Conservation (phyloP, 768 basidiomycete species). For the Fistulinella prunicolor region DNA sequence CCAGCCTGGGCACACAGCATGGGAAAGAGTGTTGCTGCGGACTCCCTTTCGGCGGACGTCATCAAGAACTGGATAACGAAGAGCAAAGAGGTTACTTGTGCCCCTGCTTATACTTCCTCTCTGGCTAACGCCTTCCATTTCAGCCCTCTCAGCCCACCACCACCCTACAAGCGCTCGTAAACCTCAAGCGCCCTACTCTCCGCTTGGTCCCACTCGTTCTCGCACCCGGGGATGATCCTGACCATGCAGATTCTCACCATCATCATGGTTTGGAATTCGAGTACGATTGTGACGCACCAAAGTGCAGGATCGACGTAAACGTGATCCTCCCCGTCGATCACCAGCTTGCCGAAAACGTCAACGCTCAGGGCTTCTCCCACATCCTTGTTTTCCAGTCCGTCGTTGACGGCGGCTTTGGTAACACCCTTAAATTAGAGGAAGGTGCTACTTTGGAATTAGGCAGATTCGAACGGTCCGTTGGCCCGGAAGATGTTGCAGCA, state of each 20-base stretch:
- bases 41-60: slow-evolving; percentile 77
- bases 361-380: slow-evolving; percentile 27
- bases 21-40: slow-evolving; percentile 62
- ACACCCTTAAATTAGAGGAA: slow-evolving; percentile 67
- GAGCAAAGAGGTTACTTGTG: slow-evolving; percentile 67
- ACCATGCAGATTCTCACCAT: slow-evolving; percentile 48
- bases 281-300: slow-evolving; percentile 88
- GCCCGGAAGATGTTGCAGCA: slow-evolving; percentile 1
- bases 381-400: slow-evolving; percentile 44
- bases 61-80: slow-evolving; percentile 84
- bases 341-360: slow-evolving; percentile 46
- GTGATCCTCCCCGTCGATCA: slow-evolving; percentile 68
- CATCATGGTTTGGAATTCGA: slow-evolving; percentile 86
- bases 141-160: slow-evolving; percentile 84
- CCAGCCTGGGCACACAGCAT: slow-evolving; percentile 67
- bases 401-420: slow-evolving; percentile 82
- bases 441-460: slow-evolving; percentile 79
- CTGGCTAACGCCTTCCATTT: slow-evolving; percentile 3
- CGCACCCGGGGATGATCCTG: slow-evolving; percentile 44
- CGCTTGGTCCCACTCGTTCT: slow-evolving; percentile 63
- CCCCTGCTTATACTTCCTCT: not conserved
- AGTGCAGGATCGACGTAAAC: slow-evolving; percentile 76
- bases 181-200: slow-evolving; percentile 87
- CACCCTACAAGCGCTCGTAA: slow-evolving; percentile 90
- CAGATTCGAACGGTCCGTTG: slow-evolving; percentile 51